Percentiles rank a stretch among this genome's conserved stretches.
These are phyloP conservation scores for Phoma herbarum DNA, from an alignment of 2,329 filamentous ascomycete species.

Conservation along the genomic window DNA sequence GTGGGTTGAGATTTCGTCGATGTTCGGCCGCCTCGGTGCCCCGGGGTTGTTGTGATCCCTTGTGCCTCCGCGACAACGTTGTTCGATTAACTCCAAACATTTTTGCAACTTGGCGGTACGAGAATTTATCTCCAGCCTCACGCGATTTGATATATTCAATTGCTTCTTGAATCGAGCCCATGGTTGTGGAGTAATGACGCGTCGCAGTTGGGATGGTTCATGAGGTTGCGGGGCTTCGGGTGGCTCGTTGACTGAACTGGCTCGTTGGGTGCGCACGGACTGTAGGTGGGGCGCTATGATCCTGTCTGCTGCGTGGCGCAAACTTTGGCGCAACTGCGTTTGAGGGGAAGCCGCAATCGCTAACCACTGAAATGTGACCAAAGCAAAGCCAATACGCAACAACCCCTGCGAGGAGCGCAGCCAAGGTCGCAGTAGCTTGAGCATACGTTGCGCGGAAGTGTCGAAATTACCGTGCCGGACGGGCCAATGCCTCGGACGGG, in stretches of 20 bases:
- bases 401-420: too few species aligned
- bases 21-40: neutral
- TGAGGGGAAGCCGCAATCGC: slow-evolving; percentile 2
- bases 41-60: too few species aligned
- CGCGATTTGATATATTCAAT: neutral
- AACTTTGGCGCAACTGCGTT: neutral
- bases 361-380: too few species aligned
- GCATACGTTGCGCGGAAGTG: too few species aligned
- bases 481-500: too few species aligned
- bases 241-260: too few species aligned
- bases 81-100: neutral
- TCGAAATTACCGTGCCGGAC: too few species aligned
- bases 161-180: neutral
- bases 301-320: slow-evolving; percentile 5
- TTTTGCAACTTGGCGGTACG: neutral
- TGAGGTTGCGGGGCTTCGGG: too few species aligned
- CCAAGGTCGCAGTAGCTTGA: too few species aligned
- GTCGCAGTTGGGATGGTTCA: neutral
- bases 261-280: too few species aligned
- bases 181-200: neutral
- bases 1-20: neutral
- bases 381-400: too few species aligned
- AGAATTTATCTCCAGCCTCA: neutral
- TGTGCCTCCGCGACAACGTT: neutral
- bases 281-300: too few species aligned